A percentile compares a stretch with the other conserved stretches of the same genome.
phyloP scores from a whole-genome alignment of 371 early-diverging fungal species.

The Mortierella sp. region DNA sequence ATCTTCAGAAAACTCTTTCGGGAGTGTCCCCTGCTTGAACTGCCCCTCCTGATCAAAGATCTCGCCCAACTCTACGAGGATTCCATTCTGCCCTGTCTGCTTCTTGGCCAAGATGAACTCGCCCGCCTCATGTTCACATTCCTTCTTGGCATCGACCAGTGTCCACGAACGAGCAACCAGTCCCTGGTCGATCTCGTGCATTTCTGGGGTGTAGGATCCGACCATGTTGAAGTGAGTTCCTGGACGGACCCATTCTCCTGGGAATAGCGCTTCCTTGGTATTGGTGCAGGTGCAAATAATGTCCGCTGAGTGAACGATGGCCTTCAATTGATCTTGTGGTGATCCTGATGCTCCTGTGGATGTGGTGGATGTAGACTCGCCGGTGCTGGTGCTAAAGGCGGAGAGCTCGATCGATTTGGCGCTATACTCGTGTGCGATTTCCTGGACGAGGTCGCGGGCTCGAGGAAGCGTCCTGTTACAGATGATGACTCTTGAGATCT shows the following conservation, averaged over 20 bases:
- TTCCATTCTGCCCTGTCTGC: constrained; percentile 35
- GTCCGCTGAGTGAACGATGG: constrained; percentile 64
- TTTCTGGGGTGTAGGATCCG: constrained; percentile 71
- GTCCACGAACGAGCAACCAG: constrained; percentile 60
- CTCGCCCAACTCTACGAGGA: constrained; percentile 65
- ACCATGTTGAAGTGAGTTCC: constrained; percentile 73
- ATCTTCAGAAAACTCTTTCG: constrained; percentile 17
- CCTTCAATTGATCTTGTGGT: constrained; percentile 28
- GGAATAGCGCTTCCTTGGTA: constrained; percentile 63
- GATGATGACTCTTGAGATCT: constrained; percentile 61
- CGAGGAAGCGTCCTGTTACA: constrained; percentile 69
- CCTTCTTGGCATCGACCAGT: constrained; percentile 67
- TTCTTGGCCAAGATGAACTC: constrained; percentile 67
- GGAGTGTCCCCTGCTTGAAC: constrained; percentile 22
- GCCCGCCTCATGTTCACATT: constrained; percentile 70
- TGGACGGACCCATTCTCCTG: constrained; percentile 65
- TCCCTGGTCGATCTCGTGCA: constrained; percentile 74
- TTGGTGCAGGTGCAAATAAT: constrained; percentile 77
- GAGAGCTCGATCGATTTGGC: constrained; percentile 35
- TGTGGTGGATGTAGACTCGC: constrained; percentile 20
- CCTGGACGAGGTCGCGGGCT: constrained; percentile 57
- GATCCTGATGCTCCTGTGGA: background rate
- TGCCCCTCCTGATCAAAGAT: constrained; percentile 48
- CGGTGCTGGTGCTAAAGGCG: constrained; percentile 56
- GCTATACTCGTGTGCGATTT: constrained; percentile 55